Percentiles rank a stretch among this genome's conserved stretches.
These are phyloP conservation scores for Kwoniella pini DNA, from an alignment of 768 basidiomycete species.

Conservation along the genomic window DNA sequence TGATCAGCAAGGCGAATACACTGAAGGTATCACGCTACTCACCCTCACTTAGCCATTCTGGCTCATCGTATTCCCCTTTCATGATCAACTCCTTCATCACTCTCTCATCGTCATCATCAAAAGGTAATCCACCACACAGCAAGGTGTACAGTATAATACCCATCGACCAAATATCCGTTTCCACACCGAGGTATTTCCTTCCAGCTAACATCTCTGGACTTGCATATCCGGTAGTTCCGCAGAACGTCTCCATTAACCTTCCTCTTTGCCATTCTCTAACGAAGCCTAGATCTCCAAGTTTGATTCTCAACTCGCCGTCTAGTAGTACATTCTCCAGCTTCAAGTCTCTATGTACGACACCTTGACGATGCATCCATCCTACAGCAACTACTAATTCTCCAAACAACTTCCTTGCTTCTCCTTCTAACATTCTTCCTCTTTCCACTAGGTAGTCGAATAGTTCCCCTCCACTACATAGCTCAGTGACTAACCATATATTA, in stretches of 20 bases:
- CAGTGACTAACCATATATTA: slow-evolving; percentile 94
- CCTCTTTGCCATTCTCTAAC: slow-evolving; percentile 69
- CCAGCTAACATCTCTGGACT: slow-evolving; percentile 88
- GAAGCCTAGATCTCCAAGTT: slow-evolving; percentile 93
- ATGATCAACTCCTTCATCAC: slow-evolving; percentile 83
- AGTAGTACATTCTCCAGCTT: slow-evolving; percentile 94
- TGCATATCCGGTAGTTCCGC: slow-evolving; percentile 87
- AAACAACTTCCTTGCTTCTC: slow-evolving; percentile 82
- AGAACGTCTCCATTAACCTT: slow-evolving; percentile 78
- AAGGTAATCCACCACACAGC: slow-evolving; percentile 83
- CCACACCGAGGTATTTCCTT: slow-evolving; percentile 83
- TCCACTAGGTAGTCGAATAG: slow-evolving; percentile 98
- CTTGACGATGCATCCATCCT: slow-evolving; percentile 85
- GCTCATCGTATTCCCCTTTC: slow-evolving; percentile 83
- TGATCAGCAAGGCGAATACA: slow-evolving; percentile 4
- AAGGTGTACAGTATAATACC: slow-evolving; percentile 89
- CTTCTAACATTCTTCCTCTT: slow-evolving; percentile 80
- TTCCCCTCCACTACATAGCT: slow-evolving; percentile 95
- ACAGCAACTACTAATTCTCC: slow-evolving; percentile 95
- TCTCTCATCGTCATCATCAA: slow-evolving; percentile 76
- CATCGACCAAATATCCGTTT: slow-evolving; percentile 94
- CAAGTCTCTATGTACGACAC: slow-evolving; percentile 93
- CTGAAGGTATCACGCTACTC: no score
- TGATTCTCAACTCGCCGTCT: slow-evolving; percentile 86
- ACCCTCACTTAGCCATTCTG: slow-evolving; percentile 88